phyloP scores from a whole-genome alignment of 2,329 filamentous ascomycete species.

The Alternaria longipes region DNA sequence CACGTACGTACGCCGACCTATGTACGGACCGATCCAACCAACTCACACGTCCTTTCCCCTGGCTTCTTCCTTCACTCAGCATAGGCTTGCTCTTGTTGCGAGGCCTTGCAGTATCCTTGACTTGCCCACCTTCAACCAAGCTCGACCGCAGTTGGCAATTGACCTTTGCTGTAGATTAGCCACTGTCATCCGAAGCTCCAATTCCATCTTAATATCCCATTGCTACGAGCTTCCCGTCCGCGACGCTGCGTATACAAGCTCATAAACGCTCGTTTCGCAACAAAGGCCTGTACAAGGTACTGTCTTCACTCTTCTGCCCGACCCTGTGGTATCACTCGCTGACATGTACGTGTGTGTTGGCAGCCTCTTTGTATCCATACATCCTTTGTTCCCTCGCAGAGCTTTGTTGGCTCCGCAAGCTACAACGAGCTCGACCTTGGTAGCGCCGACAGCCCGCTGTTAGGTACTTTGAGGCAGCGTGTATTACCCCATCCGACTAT shows the following conservation, averaged over 20 bases:
- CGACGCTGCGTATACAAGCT: slow-evolving; percentile 19
- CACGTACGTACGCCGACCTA: slow-evolving; percentile 21
- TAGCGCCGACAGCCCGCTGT: slow-evolving; percentile 8
- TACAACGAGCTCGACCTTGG: slow-evolving; percentile 21
- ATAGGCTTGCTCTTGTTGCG: slow-evolving; percentile 17
- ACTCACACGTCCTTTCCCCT: slow-evolving; percentile 18
- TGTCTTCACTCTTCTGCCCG: slow-evolving; percentile 2
- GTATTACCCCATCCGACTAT: slow-evolving; percentile 6
- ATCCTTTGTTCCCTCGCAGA: slow-evolving; percentile 37
- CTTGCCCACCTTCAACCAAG: slow-evolving; percentile 15
- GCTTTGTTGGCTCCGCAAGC: slow-evolving; percentile 24
- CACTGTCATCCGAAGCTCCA: slow-evolving; percentile 13
- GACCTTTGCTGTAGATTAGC: slow-evolving; percentile 6
- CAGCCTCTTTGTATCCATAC: slow-evolving; percentile 31
- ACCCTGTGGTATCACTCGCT: slow-evolving; percentile 22
- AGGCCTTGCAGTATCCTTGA: slow-evolving; percentile 18
- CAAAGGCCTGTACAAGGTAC: slow-evolving; percentile 29
- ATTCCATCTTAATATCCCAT: slow-evolving; percentile 13
- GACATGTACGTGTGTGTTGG: slow-evolving; percentile 35
- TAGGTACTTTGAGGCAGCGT: slow-evolving; percentile 1
- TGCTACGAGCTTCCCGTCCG: slow-evolving; percentile 18
- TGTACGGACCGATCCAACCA: slow-evolving; percentile 25
- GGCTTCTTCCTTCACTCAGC: slow-evolving; percentile 18
- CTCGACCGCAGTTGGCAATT: slow-evolving; percentile 26
- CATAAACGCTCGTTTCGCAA: slow-evolving; percentile 13